Percentiles rank a stretch among this genome's conserved stretches.
phyloP scores from a whole-genome alignment of 257 asterid species.

The Oldenlandia corymbosa region DNA sequence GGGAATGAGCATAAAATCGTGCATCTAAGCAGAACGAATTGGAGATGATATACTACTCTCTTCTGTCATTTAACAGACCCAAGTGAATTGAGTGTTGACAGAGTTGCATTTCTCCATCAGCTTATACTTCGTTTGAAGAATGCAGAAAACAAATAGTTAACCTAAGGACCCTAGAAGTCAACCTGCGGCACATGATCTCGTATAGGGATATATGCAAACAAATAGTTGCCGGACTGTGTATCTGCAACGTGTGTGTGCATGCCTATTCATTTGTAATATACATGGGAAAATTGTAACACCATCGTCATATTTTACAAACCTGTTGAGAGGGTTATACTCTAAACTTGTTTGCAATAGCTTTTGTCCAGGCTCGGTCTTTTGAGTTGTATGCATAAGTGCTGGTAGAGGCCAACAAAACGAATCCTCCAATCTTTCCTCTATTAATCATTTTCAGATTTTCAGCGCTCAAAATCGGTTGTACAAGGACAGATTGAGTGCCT shows the following conservation, averaged over 20 bases:
- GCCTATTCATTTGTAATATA: background rate
- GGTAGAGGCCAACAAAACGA: conserved; percentile 71
- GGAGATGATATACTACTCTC: no score
- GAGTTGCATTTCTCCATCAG: background rate
- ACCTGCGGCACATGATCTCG: background rate
- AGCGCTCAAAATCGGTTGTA: conserved; percentile 51
- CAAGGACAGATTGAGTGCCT: conserved; percentile 65
- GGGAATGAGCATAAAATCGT: background rate
- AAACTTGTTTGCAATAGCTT: conserved; percentile 70
- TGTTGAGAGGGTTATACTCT: conserved; percentile 24
- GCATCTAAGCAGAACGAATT: no score
- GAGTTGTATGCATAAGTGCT: conserved; percentile 57
- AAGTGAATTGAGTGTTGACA: background rate
- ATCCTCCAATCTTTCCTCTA: conserved; percentile 39
- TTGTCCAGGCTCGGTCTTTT: conserved; percentile 70
- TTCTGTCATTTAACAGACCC: background rate
- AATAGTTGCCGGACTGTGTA: no score
- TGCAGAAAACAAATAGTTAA: no score
- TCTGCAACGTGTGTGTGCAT: no score
- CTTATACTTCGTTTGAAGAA: no score
- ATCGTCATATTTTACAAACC: conserved; percentile 11
- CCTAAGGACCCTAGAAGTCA: background rate
- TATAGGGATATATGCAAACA: background rate
- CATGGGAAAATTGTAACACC: no score
- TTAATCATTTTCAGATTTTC: conserved; percentile 20